phyloP scores from a whole-genome alignment of 1,284 basidiomycete genomes.

The Trichosporon sp. region DNA sequence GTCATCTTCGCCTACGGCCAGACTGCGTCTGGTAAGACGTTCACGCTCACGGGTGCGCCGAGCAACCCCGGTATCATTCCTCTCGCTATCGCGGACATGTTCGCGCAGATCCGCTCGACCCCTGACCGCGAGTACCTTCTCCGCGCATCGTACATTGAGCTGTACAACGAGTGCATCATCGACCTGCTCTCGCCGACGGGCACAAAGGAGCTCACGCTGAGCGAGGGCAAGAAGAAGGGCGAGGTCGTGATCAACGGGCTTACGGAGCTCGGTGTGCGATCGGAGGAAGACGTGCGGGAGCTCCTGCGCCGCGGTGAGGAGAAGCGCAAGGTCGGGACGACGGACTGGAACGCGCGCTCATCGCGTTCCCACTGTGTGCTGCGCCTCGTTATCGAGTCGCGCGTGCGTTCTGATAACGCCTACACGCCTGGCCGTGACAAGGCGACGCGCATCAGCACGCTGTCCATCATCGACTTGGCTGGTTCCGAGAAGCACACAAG shows the following conservation, averaged over 20 bases:
- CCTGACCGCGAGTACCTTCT: slow-evolving; percentile 80
- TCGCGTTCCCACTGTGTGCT: slow-evolving; percentile 92
- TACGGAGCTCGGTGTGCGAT: slow-evolving; percentile 72
- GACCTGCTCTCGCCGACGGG: slow-evolving; percentile 57
- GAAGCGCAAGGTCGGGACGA: slow-evolving; percentile 85
- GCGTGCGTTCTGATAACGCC: slow-evolving; percentile 26
- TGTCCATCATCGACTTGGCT: slow-evolving; percentile 74
- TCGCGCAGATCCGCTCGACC: slow-evolving; percentile 57
- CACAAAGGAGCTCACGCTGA: slow-evolving; percentile 49
- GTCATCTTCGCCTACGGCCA: slow-evolving; percentile 89
- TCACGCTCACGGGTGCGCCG: slow-evolving; percentile 79
- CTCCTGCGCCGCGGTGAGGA: slow-evolving; percentile 83
- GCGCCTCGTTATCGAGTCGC: slow-evolving; percentile 65
- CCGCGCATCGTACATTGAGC: slow-evolving; percentile 91
- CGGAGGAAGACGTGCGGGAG: slow-evolving; percentile 78
- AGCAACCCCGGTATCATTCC: slow-evolving; percentile 93
- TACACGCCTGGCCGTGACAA: slow-evolving; percentile 37
- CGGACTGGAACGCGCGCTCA: slow-evolving; percentile 96
- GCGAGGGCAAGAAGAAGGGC: slow-evolving; percentile 55
- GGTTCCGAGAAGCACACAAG: slow-evolving; percentile 94
- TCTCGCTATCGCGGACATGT: slow-evolving; percentile 69
- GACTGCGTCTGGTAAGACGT: slow-evolving; percentile 79
- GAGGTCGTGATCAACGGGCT: slow-evolving; percentile 56
- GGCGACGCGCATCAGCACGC: slow-evolving; percentile 66
- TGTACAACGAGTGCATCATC: slow-evolving; percentile 93